Evolutionary conservation across 495 filamentous ascomycete genomes (phyloP), one percentile per base, ranked within the genome.

Genomic region (Lindgomyces ingoldianus): DNA sequence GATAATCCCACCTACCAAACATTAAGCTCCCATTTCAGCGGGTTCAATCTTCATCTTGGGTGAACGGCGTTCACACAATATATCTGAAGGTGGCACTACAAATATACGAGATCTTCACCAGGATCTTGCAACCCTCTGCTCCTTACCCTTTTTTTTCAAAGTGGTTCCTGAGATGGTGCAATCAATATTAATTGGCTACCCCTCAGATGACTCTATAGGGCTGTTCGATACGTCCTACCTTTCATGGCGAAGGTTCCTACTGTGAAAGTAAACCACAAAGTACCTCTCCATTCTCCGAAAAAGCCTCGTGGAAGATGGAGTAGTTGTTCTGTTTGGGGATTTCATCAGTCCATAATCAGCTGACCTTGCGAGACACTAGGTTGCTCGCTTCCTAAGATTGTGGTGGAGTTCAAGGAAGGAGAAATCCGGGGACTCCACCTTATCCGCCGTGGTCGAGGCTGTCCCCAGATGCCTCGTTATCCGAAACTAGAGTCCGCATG

Each of bases 401-500:
- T 24, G 6, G 14, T n/a, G 16, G 44, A 47, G 44, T 47, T 19
- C 44, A 8, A n/a, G 14, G 14, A 29, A 29, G 6, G 22, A 9
- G 8, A 48, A 8, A 24, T 27, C 52, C 24, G 30, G 52, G 52
- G 52, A 42, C 52, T 55, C 30, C 29, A 44, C 52, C 18, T 42
- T 53, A 26, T n/a, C 26, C 27, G 36, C 22, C 10, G 1, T 18
- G 3, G 9, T 22, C 11, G 19, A 22, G 12, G 22, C 21, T 42
- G 25, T 53, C 52, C 16, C 29, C 27, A 53, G 50, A 21, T 55
- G 11, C 52, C 52, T 41, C 33, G 36, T 18, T 55, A 41, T 30
- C 49, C 11, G 49, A 52, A 30, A 52, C 49, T 4, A 52, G 4
- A 27, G 49, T 39, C 21, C 49, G 49, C 49, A 52, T 52, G 49